A percentile compares a stretch with the other conserved stretches of the same genome.
Evolutionary conservation across 2,329 filamentous ascomycete genomes (phyloP).

Genomic region (Shiraia sp.): DNA sequence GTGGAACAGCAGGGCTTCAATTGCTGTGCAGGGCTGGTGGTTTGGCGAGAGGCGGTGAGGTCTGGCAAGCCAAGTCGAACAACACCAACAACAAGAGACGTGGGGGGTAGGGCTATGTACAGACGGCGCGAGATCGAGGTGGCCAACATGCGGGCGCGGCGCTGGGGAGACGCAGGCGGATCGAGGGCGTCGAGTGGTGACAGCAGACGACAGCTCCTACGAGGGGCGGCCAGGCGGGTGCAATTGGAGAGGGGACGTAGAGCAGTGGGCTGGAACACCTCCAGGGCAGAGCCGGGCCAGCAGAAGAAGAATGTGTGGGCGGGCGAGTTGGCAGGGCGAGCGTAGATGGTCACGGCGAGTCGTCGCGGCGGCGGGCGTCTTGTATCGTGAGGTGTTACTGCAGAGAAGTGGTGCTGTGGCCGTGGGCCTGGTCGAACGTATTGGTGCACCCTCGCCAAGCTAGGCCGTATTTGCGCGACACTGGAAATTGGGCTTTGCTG

Average conservation of each 20-base stretch:
- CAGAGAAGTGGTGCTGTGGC: slow-evolving; percentile 7
- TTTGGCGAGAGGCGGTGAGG: slow-evolving; percentile 8
- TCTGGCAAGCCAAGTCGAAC: slow-evolving; percentile 15
- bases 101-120: slow-evolving; percentile 10
- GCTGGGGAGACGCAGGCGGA: slow-evolving; percentile 4
- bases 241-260: slow-evolving; percentile 28
- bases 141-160: slow-evolving; percentile 17
- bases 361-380: slow-evolving; percentile 8
- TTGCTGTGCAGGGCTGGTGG: slow-evolving; percentile 1
- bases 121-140: slow-evolving; percentile 10
- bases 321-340: slow-evolving; percentile 1
- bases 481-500: slow-evolving; percentile 3
- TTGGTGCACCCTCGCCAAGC: too few species aligned
- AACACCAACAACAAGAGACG: too few species aligned
- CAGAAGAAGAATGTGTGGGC: slow-evolving; percentile 4
- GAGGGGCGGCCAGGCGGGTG: slow-evolving; percentile 18
- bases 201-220: slow-evolving; percentile 13
- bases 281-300: too few species aligned
- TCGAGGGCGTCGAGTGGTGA: slow-evolving; percentile 5
- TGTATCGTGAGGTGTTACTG: slow-evolving; percentile 7
- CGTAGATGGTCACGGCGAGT: not conserved
- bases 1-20: not conserved
- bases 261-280: slow-evolving; percentile 32
- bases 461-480: slow-evolving; percentile 8
- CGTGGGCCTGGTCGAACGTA: not conserved